Evolutionary conservation across 495 filamentous ascomycete species (phyloP), one percentile per base, ranked within the genome.

Genomic region (Pyrenopolyporus hunteri): DNA sequence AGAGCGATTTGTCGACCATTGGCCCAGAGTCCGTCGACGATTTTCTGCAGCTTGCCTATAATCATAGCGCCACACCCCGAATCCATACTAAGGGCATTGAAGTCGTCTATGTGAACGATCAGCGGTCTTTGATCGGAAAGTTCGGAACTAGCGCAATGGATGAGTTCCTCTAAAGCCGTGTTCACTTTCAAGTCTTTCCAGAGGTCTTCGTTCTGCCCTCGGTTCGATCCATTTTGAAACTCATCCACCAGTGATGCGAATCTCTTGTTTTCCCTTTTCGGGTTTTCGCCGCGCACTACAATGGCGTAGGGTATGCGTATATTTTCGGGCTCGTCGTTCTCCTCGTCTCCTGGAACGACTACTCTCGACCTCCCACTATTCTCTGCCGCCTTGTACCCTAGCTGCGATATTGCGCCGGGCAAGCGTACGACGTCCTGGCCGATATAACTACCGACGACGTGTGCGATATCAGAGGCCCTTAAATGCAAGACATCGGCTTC

Each of bases 71-170:
- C 59, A 19, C 90, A 88, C 14, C 86, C 81, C 6, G 77, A 67
- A 1, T 88, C 85, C 47, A 76, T 75, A 61, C 80, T 82, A 9
- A 97, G 78, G 36, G 94, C 89, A 20, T 84, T 83, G 66, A 91
- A 91, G 68, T 97, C 92, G 63, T 87, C 84, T 7, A 98, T 73
- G 43, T 92, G 88, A 6, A 98, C 75, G 54, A 97, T 90, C 1
- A 81, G 65, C 36, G 66, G 64, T 32, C 68, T 65, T 7, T 70
- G 51, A 23, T 68, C 58, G 20, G 45, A 31, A 39, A 63, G 48
- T 35, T 70, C 68, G n/a, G 52, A 56, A 32, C 72, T 65, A 5
- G 68, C 73, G 9, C 69, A 64, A 22, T 52, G 49, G 2, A 79
- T 48, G 8, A 82, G 52, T 31, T 73, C 65, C 10, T 79, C 74